Base-by-base conservation (phyloP, 2,329 filamentous ascomycete genomes). In the Mollisia scopiformis region DNA sequence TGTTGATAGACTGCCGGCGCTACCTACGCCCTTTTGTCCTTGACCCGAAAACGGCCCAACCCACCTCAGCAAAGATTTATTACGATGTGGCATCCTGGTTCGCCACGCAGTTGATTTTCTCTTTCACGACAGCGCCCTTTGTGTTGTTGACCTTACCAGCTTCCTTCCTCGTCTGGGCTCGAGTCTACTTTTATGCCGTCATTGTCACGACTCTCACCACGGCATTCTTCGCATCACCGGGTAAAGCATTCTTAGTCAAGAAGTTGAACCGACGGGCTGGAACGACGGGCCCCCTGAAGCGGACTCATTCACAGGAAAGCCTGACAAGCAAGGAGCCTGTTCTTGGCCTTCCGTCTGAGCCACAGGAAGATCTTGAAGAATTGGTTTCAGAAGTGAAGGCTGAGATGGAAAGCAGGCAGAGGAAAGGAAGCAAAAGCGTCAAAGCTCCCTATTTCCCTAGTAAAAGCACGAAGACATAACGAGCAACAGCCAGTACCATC, bases 11-110 rank as follows among this genome's bases (percentile, higher is more conserved):
- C 73, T 92, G 90, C 75, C 93, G 95, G 56, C 92, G 95, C 57
- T 85, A 94, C 71, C 78, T 98, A 61, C 92, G 95, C 1, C 95
- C 95, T 23, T 94, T 99, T 78, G 97, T 99, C 82, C 80, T 98
- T 51, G 88, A 93, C 56, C 85, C 92, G 1, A 85, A 90, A 65
- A 91, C 90, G 35, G 86, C 82, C 64, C 83, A 83, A 56, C 86
- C 90, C 1, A 87, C 87, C 0, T 79, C 87, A 0, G 81, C 81
- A 70, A 99, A 99, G 76, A 86, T 82, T 63, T 94, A 92, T 78
- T 99, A 99, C 77, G 95, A 99, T 72, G 72, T 92, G 52, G 80
- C 86, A 63, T 91, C 89, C 60, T 91, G 85, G 76, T 55, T 96
- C 27, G 81, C 85, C 13, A 97, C 93, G 0, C 93, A 97, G 74